Conservation (phyloP, 225 moss, liverwort and hornwort genomes). For the Polytrichum formosum region DNA sequence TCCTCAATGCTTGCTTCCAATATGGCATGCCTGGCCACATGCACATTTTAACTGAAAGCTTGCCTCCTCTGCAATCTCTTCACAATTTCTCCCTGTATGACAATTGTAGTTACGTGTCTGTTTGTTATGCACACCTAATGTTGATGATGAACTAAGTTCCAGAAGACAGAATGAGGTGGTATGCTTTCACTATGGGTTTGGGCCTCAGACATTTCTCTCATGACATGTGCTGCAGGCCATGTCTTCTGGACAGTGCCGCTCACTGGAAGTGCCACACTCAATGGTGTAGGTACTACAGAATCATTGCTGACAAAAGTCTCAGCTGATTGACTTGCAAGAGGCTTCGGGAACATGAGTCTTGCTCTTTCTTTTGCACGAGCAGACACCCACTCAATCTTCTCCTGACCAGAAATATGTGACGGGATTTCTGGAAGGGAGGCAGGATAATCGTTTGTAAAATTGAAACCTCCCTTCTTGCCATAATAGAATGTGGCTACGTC, state of each 20-base stretch:
- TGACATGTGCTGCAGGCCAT: slow-evolving; percentile 13
- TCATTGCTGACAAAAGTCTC: slow-evolving; percentile 3
- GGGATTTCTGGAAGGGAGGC: slow-evolving; percentile 25
- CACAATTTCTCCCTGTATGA: background rate
- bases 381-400: slow-evolving; percentile 34
- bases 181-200: background rate
- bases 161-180: slow-evolving; percentile 2
- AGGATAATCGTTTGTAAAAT: slow-evolving; percentile 20
- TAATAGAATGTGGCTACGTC: slow-evolving; percentile 29
- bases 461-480: slow-evolving; percentile 29
- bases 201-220: slow-evolving; percentile 4
- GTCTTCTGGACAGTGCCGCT: slow-evolving; percentile 15
- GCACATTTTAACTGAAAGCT: background rate
- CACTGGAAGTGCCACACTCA: slow-evolving; percentile 14
- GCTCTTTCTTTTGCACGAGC: slow-evolving; percentile 25
- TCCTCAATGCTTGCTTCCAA: slow-evolving; percentile 3
- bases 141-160: background rate
- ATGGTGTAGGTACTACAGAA: slow-evolving; percentile 6
- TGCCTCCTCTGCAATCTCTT: background rate
- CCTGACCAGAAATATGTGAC: slow-evolving; percentile 21
- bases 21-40: background rate
- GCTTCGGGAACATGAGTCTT: slow-evolving; percentile 11
- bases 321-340: background rate
- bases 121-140: background rate
- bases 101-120: background rate